phyloP scores from a whole-genome alignment of 352 stramenopile genomes.

The Globisporangium emineosum region DNA sequence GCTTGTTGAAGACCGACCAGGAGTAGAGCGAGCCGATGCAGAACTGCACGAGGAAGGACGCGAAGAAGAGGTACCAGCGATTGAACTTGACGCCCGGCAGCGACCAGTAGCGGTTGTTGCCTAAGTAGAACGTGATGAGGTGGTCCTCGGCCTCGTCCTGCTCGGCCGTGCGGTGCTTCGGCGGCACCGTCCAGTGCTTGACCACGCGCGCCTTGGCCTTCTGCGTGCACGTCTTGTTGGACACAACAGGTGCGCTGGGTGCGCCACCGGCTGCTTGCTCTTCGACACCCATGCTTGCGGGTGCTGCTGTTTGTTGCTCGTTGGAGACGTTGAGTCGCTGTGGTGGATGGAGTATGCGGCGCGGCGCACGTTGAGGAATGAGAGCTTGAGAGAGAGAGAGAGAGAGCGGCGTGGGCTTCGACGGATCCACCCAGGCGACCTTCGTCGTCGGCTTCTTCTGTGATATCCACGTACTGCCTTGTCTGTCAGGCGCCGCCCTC shows the following conservation, averaged over 20 bases:
- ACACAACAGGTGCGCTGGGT: too few species aligned
- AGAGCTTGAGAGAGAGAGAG: too few species aligned
- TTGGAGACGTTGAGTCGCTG: too few species aligned
- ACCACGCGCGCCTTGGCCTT: conserved; percentile 15
- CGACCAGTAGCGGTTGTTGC: conserved; percentile 50
- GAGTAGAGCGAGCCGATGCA: conserved; percentile 74
- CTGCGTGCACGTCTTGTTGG: not conserved
- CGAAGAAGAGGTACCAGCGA: conserved; percentile 64
- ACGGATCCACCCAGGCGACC: not conserved
- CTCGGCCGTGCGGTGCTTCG: conserved; percentile 33
- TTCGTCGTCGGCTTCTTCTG: not conserved
- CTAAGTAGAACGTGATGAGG: conserved; percentile 48
- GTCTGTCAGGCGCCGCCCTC: not conserved
- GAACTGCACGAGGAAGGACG: conserved; percentile 64
- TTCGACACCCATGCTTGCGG: not conserved
- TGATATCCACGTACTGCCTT: not conserved
- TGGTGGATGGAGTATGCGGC: not conserved
- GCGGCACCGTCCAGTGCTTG: conserved; percentile 48
- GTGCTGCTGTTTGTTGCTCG: not conserved
- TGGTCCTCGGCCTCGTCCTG: conserved; percentile 56
- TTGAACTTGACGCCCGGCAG: conserved; percentile 44
- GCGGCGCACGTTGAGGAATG: not conserved
- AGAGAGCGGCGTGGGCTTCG: not conserved
- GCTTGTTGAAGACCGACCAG: conserved; percentile 75
- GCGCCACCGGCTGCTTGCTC: not conserved